Conservation (phyloP, 768 basidiomycete species). For the Rhizopogon vulgaris region DNA sequence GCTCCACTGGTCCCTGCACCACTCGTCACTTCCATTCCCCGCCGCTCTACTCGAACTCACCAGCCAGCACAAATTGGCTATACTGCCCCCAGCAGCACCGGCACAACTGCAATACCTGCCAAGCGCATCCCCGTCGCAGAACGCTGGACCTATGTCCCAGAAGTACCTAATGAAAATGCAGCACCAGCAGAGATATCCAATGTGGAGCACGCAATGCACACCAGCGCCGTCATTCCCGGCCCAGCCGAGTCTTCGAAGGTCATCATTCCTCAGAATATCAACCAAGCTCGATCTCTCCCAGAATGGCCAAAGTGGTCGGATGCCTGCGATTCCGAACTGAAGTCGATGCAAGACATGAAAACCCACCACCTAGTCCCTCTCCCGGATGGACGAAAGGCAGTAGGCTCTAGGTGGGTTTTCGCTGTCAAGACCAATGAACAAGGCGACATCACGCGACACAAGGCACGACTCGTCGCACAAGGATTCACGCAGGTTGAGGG, state of each 20-base stretch:
- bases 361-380: conserved; percentile 9
- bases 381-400: conserved; percentile 24
- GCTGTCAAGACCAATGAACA: too few relatives aligned
- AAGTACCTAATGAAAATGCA: background rate
- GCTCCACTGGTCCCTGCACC: too few relatives aligned
- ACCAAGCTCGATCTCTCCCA: too few relatives aligned
- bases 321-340: background rate
- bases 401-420: conserved; percentile 32
- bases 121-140: background rate
- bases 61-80: background rate
- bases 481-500: conserved; percentile 30
- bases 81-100: background rate
- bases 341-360: background rate
- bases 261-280: too few relatives aligned
- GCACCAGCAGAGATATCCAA: too few relatives aligned
- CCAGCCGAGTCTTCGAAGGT: too few relatives aligned
- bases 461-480: conserved; percentile 27
- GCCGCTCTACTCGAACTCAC: background rate
- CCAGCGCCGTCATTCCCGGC: background rate
- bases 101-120: background rate
- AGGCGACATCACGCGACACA: too few relatives aligned
- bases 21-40: background rate
- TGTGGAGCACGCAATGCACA: background rate
- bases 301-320: background rate
- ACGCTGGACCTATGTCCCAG: background rate